A percentile compares a stretch with the other conserved stretches of the same genome.
These are phyloP conservation scores for Glycyrrhiza uralensis DNA, from an alignment of 306 rosid genomes.

Conservation along the genomic window DNA sequence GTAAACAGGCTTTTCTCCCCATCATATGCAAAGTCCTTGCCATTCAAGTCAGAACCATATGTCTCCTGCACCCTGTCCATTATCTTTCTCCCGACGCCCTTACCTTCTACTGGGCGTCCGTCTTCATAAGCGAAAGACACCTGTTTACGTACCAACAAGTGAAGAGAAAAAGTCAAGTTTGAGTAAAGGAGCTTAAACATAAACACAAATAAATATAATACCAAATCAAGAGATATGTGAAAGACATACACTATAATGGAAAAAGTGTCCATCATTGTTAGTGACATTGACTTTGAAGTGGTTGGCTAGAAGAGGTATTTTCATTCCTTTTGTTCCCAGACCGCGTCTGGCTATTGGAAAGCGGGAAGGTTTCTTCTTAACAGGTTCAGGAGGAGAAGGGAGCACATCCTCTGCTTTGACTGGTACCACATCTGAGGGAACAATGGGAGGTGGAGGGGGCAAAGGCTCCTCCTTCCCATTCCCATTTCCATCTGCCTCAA, in stretches of 20 bases:
- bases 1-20: conserved; percentile 93
- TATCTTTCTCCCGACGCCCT: conserved; percentile 83
- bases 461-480: conserved; percentile 40
- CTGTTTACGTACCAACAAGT: conserved; percentile 33
- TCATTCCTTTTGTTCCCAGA: conserved; percentile 64
- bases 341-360: conserved; percentile 68
- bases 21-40: conserved; percentile 86
- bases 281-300: conserved; percentile 73
- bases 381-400: conserved; percentile 36
- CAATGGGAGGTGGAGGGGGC: conserved; percentile 85
- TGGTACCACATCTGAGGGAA: conserved; percentile 74
- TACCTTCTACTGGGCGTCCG: conserved; percentile 82
- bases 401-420: conserved; percentile 34
- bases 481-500: conserved; percentile 49
- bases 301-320: conserved; percentile 56
- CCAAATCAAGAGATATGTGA: neutral
- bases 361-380: conserved; percentile 58
- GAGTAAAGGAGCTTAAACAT: neutral
- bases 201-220: neutral
- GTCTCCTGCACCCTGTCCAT: conserved; percentile 81
- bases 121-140: conserved; percentile 76
- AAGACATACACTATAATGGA: conserved; percentile 77
- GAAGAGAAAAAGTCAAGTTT: neutral
- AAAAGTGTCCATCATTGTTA: conserved; percentile 65
- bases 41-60: conserved; percentile 58